phyloP scores from a whole-genome alignment of 768 basidiomycete genomes.

The Imleria badia region DNA sequence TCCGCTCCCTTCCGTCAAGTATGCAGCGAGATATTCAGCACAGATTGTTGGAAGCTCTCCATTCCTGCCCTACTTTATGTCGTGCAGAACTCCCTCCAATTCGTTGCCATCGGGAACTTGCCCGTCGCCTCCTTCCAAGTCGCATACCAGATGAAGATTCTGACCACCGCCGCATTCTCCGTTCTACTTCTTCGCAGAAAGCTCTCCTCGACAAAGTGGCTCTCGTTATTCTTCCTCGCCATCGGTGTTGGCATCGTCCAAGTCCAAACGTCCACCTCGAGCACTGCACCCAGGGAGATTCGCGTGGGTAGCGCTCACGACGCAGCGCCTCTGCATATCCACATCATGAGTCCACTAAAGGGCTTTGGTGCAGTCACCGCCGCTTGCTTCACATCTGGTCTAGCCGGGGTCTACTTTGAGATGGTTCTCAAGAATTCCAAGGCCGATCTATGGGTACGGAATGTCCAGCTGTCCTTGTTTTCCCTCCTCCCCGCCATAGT shows the following conservation, averaged over 20 bases:
- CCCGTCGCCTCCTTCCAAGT: slow-evolving; percentile 98
- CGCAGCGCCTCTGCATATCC: slow-evolving; percentile 54
- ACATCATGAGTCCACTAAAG: slow-evolving; percentile 78
- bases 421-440: slow-evolving; percentile 86
- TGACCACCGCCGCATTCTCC: slow-evolving; percentile 93
- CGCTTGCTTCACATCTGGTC: slow-evolving; percentile 87
- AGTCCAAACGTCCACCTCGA: slow-evolving; percentile 65
- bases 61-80: slow-evolving; percentile 95
- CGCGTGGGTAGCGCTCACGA: slow-evolving; percentile 71
- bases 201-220: slow-evolving; percentile 77
- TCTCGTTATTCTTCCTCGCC: slow-evolving; percentile 83
- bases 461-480: slow-evolving; percentile 86
- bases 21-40: slow-evolving; percentile 75
- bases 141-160: slow-evolving; percentile 98
- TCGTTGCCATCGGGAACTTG: slow-evolving; percentile 92
- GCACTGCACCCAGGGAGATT: slow-evolving; percentile 30
- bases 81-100: slow-evolving; percentile 96
- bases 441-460: slow-evolving; percentile 87
- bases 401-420: slow-evolving; percentile 93
- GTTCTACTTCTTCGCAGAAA: slow-evolving; percentile 78
- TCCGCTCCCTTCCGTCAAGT: slow-evolving; percentile 53
- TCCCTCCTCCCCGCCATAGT: slow-evolving; percentile 86
- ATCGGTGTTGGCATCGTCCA: slow-evolving; percentile 94
- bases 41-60: slow-evolving; percentile 96
- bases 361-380: slow-evolving; percentile 82